A percentile compares a stretch with the other conserved stretches of the same genome.
Conservation (phyloP, 148 eudicot species). For the Cornus suecica region DNA sequence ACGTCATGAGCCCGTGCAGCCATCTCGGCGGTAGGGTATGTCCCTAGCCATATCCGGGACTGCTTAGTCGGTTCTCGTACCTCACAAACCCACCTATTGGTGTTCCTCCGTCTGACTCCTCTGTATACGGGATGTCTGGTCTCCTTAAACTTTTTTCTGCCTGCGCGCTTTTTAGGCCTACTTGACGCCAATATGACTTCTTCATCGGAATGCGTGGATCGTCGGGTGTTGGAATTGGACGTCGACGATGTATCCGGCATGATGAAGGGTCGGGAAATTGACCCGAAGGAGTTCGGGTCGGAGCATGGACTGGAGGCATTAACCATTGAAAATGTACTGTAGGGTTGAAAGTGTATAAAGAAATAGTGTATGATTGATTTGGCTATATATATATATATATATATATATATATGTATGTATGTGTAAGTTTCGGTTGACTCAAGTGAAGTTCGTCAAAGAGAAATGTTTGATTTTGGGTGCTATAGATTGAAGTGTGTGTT, state of each 20-base stretch:
- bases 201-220: slow-evolving; percentile 16
- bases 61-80: slow-evolving; percentile 42
- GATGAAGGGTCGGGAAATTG: not conserved
- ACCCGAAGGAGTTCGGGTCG: not conserved
- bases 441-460: no score
- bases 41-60: slow-evolving; percentile 56
- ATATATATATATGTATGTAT: no score
- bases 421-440: no score
- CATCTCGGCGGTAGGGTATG: slow-evolving; percentile 53
- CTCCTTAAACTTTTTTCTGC: slow-evolving; percentile 57
- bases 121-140: slow-evolving; percentile 57
- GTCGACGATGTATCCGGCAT: not conserved
- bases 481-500: no score
- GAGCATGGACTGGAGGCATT: not conserved
- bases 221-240: not conserved
- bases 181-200: slow-evolving; percentile 34
- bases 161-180: slow-evolving; percentile 45
- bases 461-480: not conserved
- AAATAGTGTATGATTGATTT: no score
- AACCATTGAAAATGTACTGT: not conserved
- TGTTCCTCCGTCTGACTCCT: slow-evolving; percentile 49
- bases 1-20: slow-evolving; percentile 42
- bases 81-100: slow-evolving; percentile 56
- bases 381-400: no score
- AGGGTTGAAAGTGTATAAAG: not conserved